Base-by-base conservation (phyloP, 345 rosid species). In the Acer saccharum region DNA sequence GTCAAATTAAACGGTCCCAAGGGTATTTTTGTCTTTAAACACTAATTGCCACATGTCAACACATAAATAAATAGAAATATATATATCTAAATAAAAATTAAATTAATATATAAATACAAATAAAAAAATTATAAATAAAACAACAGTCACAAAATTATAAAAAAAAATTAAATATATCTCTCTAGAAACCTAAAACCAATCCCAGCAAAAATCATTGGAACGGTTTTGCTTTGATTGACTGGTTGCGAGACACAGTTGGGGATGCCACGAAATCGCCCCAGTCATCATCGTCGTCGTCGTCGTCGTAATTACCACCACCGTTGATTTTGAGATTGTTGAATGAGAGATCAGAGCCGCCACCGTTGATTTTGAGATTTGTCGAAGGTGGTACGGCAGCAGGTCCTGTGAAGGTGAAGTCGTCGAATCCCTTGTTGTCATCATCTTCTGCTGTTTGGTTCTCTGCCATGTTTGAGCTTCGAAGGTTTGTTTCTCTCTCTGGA, bases 201-300 rank as follows among this genome's bases (percentile, higher is more conserved):
- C 29, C 29, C 1, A 27, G 29, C 11, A 27, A 27, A 27, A 27
- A 27, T 27, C 29, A 27, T 27, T 27, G 29, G 29, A 27, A 27
- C 29, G 29, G 29, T 27, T 0, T 27, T 27, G 29, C 29, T 27
- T 86, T 88, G 2, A 82, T 76, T 7, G 89, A 85, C 55, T 60
- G 77, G 27, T 73, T 48, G 72, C 72, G 80, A 50, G 82, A 60
- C 32, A 74, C 9, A 32, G 74, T 75, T 70, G 79, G 74, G 57
- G 90, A 85, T 41, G 80, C 76, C 66, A 88, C 76, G 83, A 93
- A 95, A 65, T 92, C 98, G 71, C 96, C 91, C 98, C 98, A 95
- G 74, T 90, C 92, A 27, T 27, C 29, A 2, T 27, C 29, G 1
- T 27, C 29, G 1, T 27, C 29, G 29, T 27, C 1, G 29, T 27